Evolutionary conservation across 2,329 filamentous ascomycete genomes (phyloP), one percentile per base, ranked within the genome.

Genomic region (Alternaria sp.): DNA sequence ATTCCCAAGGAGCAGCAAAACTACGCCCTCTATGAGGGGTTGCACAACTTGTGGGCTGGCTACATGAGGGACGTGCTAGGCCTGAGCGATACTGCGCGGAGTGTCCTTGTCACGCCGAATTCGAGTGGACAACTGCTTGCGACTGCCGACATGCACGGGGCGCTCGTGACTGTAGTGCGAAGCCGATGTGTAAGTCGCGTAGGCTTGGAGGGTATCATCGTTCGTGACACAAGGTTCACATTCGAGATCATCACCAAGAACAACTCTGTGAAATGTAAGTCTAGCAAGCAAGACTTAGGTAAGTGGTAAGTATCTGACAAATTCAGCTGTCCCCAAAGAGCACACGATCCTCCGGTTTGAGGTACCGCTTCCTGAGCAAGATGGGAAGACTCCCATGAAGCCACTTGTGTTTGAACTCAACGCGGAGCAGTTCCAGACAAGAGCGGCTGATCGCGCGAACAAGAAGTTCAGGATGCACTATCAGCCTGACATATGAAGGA

Each of bases 401-500:
- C 81, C 81, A 18, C 83, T 97, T 72, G 85, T 89, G 0, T 95
- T 97, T 71, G 94, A 98, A 77, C 83, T 98, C 2, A 86, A 94
- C 65, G 95, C 95, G 3, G 91, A 93, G 70, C 92, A 96, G 75
- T 94, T 98, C 73, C 88, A 93, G 83, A 88, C 90, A 67, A 86
- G 93, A 11, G 89, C 94, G 3, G 89, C 91, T 16, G 94, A 98
- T 76, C 84, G 95, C 22, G 92, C 93, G 50, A 97, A 91, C 71
- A 93, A 89, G 81, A 98, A 97, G 81, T 97, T 97, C 80, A 97
- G 95, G 80, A 85, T 87, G 74, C 93, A 94, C 75, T 93, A 92
- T 72, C 83, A 93, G 64, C 85, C 89, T 50, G 89, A 92, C 66
- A 78, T 97, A 14, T 97, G 83, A 91, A 9, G 22, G 9, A 44